Evolutionary conservation across 352 stramenopile species (phyloP), one percentile per base, ranked within the genome.

Genomic region (Globisporangium iwayamae): DNA sequence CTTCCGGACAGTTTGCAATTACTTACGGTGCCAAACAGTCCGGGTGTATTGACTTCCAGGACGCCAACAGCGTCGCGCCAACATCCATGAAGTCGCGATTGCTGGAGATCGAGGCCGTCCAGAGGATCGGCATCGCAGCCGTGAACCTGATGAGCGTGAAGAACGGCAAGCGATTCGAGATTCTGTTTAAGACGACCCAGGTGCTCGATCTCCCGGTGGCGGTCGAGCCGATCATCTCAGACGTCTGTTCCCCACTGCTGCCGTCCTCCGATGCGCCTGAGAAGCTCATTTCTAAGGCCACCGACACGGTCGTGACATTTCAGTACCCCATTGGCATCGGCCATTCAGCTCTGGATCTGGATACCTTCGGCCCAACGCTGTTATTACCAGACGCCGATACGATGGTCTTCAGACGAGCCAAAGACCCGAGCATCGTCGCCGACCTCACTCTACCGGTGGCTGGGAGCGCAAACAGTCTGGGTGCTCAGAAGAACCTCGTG

Each of bases 1-100:
- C 64, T 3, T 90, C 74, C 1, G 84, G 84, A 2, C 80, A 93
- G 58, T 93, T 89, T 64, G 73, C 74, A 0, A 50, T 93, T 20
- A 58, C 60, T 6, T 91, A 91, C 36, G 57, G 74, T 8, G 70
- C 46, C 0, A n/a, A 60, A 20, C 30, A 72, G 9, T 86, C 80
- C 0, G 70, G 68, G 0, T 93, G 84, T 48, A 76, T 93, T 20
- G 72, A 85, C 50, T 83, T 75, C 45, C 65, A 79, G 18, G 79
- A 90, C 53, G 57, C 77, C 0, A 56, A 66, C 32, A 90, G 81
- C 38, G n/a, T 10, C 20, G 65, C 72, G 0, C 56, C 39, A 1
- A 82, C 71, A 3, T 89, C 83, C 4, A 68, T 91, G 5, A 67
- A 75, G 34, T 79, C 73, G 0, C 75, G 70, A 38, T 56, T 93